These are phyloP conservation scores for Coemansia asiatica DNA, from an alignment of 192 early-diverging fungal genomes.

Conservation along the genomic window DNA sequence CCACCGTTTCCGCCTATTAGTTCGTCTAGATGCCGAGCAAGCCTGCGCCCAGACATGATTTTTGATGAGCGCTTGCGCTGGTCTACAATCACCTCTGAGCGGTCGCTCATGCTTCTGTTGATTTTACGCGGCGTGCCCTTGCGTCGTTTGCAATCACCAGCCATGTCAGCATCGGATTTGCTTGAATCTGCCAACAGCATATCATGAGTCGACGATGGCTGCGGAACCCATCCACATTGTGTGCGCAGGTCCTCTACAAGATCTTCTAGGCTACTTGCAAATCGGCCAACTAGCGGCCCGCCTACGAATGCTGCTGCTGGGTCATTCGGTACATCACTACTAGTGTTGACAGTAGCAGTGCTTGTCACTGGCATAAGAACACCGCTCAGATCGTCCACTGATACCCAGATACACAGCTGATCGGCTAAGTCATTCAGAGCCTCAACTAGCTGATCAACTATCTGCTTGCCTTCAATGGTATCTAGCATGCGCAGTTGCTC, in stretches of 20 bases:
- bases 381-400: slow-evolving; percentile 29
- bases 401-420: slow-evolving; percentile 46
- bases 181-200: not conserved
- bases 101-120: slow-evolving; percentile 13
- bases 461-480: not conserved
- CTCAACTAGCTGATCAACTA: slow-evolving; percentile 11
- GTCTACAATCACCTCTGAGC: slow-evolving; percentile 50
- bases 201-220: not conserved
- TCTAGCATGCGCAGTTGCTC: slow-evolving; percentile 6
- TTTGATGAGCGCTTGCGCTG: slow-evolving; percentile 17
- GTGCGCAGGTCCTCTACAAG: slow-evolving; percentile 48
- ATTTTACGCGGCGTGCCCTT: slow-evolving; percentile 51
- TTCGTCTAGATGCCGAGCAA: slow-evolving; percentile 53
- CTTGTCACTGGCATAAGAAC: not conserved
- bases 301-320: slow-evolving; percentile 44
- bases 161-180: not conserved
- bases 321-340: slow-evolving; percentile 14
- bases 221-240: slow-evolving; percentile 52
- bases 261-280: slow-evolving; percentile 20
- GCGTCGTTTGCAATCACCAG: slow-evolving; percentile 32
- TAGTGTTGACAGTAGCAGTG: not conserved
- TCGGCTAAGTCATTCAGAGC: slow-evolving; percentile 38
- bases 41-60: slow-evolving; percentile 25
- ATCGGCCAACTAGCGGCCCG: slow-evolving; percentile 24
- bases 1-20: slow-evolving; percentile 21